Conservation (phyloP, 2,329 filamentous ascomycete species). For the Xylaria sp. region DNA sequence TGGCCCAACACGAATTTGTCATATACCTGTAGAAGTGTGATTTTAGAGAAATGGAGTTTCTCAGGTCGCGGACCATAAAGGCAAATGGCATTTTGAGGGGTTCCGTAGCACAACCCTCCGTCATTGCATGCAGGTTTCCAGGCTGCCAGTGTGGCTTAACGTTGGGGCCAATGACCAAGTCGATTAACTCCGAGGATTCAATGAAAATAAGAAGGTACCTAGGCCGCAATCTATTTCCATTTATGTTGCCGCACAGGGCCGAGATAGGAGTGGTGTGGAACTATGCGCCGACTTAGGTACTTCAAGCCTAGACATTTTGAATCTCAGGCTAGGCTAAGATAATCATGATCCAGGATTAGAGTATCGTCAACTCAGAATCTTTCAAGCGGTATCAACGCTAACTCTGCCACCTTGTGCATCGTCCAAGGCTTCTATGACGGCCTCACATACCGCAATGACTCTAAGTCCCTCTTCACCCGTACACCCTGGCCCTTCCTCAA, state of each 20-base stretch:
- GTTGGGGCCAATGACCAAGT: too few species aligned
- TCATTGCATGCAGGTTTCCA: not conserved
- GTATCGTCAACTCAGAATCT: not conserved
- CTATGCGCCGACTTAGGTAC: not conserved
- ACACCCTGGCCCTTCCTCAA: constrained; percentile 11
- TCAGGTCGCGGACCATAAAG: not conserved
- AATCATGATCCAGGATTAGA: not conserved
- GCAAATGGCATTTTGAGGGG: not conserved
- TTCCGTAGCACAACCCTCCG: not conserved
- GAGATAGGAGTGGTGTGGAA: not conserved
- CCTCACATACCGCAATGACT: constrained; percentile 21
- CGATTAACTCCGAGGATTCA: not conserved
- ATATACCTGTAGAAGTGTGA: not conserved
- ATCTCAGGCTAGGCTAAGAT: not conserved
- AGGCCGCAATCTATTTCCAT: not conserved
- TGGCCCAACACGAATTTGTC: not conserved
- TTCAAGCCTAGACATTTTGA: not conserved
- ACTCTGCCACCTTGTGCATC: constrained; percentile 11
- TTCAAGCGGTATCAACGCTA: constrained; percentile 1
- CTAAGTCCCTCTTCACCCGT: constrained; percentile 19
- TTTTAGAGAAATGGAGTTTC: too few species aligned
- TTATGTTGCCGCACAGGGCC: too few species aligned
- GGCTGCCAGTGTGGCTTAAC: not conserved
- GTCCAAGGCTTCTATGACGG: constrained; percentile 12
- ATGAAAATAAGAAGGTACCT: not conserved